Conservation (phyloP, 345 rosid genomes). For the Syzygium aromaticum region DNA sequence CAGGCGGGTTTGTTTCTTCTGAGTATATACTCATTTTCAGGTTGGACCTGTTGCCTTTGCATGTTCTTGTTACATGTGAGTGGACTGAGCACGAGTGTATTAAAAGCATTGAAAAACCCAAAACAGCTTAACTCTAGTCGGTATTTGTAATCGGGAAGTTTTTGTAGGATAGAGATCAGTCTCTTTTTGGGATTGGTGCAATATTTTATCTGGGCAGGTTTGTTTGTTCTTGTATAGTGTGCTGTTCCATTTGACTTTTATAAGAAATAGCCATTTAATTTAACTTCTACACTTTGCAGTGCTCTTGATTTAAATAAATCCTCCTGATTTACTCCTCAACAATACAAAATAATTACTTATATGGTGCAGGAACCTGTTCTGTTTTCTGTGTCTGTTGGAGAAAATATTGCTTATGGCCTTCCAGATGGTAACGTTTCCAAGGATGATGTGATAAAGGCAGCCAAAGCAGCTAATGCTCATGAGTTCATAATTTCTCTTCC, state of each 20-base stretch:
- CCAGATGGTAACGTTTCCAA: slow-evolving; percentile 85
- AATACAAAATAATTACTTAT: not conserved
- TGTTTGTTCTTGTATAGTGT: not conserved
- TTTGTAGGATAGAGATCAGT: not conserved
- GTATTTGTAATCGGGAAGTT: not conserved
- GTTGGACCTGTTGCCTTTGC: not conserved
- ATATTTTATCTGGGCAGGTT: not conserved
- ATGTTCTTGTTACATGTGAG: not conserved
- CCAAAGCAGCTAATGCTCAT: slow-evolving; percentile 96
- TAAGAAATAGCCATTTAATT: not conserved
- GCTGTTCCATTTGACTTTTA: not conserved
- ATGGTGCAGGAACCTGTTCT: slow-evolving; percentile 81
- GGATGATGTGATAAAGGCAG: slow-evolving; percentile 84
- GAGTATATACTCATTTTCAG: not conserved
- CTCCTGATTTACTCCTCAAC: not conserved
- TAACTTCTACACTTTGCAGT: not conserved
- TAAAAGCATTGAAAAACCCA: not conserved
- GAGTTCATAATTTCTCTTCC: slow-evolving; percentile 92
- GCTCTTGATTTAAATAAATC: not conserved
- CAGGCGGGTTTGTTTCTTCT: not conserved
- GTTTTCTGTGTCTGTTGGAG: slow-evolving; percentile 85
- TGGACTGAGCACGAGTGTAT: not conserved
- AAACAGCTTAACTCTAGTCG: not conserved
- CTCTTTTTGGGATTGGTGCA: not conserved
- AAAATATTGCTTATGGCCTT: slow-evolving; percentile 95